Percentiles rank a stretch among this genome's conserved stretches.
phyloP scores from a whole-genome alignment of 1,139 yeast genomes.

The Sugiyamaella novakii region DNA sequence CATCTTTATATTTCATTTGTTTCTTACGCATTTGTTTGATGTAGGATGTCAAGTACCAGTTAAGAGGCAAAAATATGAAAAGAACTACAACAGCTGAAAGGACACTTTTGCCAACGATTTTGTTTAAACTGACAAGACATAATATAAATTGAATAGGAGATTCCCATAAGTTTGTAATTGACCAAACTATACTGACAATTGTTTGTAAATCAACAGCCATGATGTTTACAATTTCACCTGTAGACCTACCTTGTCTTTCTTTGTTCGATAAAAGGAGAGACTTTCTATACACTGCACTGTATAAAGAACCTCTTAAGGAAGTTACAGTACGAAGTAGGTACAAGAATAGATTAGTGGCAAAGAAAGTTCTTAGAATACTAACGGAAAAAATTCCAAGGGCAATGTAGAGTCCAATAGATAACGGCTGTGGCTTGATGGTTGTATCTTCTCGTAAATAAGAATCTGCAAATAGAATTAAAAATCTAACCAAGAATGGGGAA shows the following conservation, averaged over 20 bases:
- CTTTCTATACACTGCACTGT: conserved; percentile 74
- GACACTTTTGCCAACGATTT: conserved; percentile 62
- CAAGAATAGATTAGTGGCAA: conserved; percentile 65
- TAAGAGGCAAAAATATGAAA: conserved; percentile 60
- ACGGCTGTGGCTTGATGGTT: conserved; percentile 43
- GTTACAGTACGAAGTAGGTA: conserved; percentile 46
- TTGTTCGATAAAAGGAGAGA: conserved; percentile 78
- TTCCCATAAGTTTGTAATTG: conserved; percentile 57
- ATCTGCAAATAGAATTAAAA: conserved; percentile 75
- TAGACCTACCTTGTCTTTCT: conserved; percentile 70
- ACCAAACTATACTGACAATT: conserved; percentile 55
- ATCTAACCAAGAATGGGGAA: conserved; percentile 79
- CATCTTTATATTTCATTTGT: conserved; percentile 71
- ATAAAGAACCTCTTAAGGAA: conserved; percentile 59
- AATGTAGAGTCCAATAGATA: conserved; percentile 77
- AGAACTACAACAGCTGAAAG: conserved; percentile 61
- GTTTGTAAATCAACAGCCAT: conserved; percentile 67
- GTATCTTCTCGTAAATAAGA: conserved; percentile 55
- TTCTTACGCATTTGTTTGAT: conserved; percentile 54
- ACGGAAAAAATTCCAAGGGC: conserved; percentile 78
- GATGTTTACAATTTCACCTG: conserved; percentile 92
- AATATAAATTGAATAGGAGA: conserved; percentile 61
- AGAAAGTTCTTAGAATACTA: conserved; percentile 76
- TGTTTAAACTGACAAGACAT: conserved; percentile 58
- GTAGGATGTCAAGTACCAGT: conserved; percentile 52